These are phyloP conservation scores for Nothophaeocryptopus gaeumannii DNA, from an alignment of 2,329 filamentous ascomycete genomes.

Conservation along the genomic window DNA sequence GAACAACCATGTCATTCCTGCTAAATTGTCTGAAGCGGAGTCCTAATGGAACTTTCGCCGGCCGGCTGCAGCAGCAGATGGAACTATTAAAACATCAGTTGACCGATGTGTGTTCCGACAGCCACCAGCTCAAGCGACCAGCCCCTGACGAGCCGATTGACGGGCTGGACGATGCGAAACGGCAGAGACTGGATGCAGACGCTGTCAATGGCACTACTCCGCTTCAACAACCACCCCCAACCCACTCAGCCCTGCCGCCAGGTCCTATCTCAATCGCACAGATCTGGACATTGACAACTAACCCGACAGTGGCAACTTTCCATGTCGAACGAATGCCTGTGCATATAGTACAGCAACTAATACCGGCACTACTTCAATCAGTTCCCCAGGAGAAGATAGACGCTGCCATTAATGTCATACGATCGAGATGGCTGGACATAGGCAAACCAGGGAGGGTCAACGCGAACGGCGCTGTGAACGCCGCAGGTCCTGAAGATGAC, in stretches of 20 bases:
- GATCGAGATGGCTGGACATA: conserved; percentile 42
- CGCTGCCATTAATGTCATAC: conserved; percentile 65
- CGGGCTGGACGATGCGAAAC: conserved; percentile 72
- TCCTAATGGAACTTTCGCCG: conserved; percentile 69
- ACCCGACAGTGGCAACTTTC: conserved; percentile 71
- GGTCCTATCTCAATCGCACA: conserved; percentile 78
- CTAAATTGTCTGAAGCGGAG: conserved; percentile 82
- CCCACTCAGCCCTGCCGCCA: conserved; percentile 68
- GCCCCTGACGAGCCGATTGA: conserved; percentile 68
- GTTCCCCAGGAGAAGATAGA: conserved; percentile 67
- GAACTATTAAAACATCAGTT: conserved; percentile 77
- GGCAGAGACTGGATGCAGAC: conserved; percentile 65
- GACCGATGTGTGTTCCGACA: conserved; percentile 75
- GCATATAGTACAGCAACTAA: conserved; percentile 73
- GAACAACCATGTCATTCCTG: conserved; percentile 80
- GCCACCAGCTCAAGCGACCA: conserved; percentile 66
- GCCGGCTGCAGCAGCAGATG: conserved; percentile 81
- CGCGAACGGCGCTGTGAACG: conserved; percentile 19
- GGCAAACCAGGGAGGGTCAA: conserved; percentile 31
- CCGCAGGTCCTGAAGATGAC: conserved; percentile 61
- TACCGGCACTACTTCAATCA: conserved; percentile 72
- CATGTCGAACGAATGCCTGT: conserved; percentile 77
- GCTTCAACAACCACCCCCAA: conserved; percentile 33
- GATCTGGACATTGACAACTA: conserved; percentile 79
- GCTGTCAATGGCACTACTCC: conserved; percentile 34